phyloP scores from a whole-genome alignment of 2,329 filamentous ascomycete genomes.

The Epichloe typhina region DNA sequence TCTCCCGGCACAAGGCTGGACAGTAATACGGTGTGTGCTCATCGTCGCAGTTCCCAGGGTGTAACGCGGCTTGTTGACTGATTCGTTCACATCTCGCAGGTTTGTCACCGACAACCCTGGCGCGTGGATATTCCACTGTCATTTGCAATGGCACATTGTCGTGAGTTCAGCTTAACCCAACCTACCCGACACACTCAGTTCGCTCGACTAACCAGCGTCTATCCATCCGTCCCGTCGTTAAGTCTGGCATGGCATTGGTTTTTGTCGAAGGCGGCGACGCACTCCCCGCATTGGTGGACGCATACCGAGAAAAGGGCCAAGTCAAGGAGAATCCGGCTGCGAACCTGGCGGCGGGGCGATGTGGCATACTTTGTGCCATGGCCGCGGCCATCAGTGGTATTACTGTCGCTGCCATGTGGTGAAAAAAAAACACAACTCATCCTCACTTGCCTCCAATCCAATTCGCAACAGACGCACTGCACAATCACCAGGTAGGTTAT shows the following conservation, averaged over 20 bases:
- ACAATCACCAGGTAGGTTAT: too few relatives aligned
- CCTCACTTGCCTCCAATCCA: too few relatives aligned
- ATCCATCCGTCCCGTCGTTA: too few relatives aligned
- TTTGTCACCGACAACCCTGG: constrained; percentile 3
- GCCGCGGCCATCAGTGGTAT: not conserved
- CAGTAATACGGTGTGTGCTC: constrained; percentile 1
- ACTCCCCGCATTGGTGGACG: not conserved
- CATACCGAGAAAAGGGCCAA: not conserved
- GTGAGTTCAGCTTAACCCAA: not conserved
- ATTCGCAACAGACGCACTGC: too few relatives aligned
- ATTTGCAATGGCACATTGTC: constrained; percentile 3
- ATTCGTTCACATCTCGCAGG: not conserved
- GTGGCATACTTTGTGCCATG: not conserved
- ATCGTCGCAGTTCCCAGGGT: not conserved
- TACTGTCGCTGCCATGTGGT: not conserved
- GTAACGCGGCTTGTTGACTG: too few relatives aligned
- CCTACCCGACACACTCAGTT: too few relatives aligned
- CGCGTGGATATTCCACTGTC: constrained; percentile 5
- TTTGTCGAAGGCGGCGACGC: constrained; percentile 1
- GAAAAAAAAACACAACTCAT: not conserved
- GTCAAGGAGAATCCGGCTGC: not conserved
- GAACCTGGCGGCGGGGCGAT: not conserved
- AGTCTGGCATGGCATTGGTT: constrained; percentile 3
- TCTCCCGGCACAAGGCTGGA: constrained; percentile 1
- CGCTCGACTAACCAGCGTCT: too few relatives aligned